Evolutionary conservation across 768 basidiomycete genomes (phyloP).

Genomic region (Sporobolomyces pararoseus): DNA sequence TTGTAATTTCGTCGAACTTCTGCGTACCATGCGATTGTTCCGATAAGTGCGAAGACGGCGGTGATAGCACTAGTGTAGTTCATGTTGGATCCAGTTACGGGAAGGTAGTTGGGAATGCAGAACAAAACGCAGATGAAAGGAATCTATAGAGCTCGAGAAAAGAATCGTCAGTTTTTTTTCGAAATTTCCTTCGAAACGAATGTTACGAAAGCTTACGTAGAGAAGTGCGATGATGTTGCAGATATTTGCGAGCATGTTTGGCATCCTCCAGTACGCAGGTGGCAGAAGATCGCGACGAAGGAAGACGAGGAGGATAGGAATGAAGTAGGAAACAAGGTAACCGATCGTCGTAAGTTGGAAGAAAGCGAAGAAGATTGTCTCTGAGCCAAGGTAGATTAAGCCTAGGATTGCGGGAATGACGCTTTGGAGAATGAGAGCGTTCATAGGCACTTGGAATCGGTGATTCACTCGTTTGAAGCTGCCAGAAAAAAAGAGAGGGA

Average conservation of each 20-base stretch:
- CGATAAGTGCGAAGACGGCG: constrained; percentile 12
- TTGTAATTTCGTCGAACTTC: constrained; percentile 19
- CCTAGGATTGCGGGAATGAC: constrained; percentile 21
- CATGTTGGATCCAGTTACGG: constrained; percentile 1
- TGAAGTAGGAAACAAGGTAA: constrained; percentile 21
- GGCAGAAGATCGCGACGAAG: constrained; percentile 29
- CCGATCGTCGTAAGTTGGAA: constrained; percentile 24
- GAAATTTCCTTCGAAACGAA: too few species aligned
- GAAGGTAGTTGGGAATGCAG: constrained; percentile 26
- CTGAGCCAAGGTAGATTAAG: constrained; percentile 27
- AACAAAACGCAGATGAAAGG: constrained; percentile 32
- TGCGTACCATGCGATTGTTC: constrained; percentile 22
- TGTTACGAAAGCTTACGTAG: constrained; percentile 28
- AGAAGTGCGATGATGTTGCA: constrained; percentile 10
- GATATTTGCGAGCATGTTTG: constrained; percentile 2
- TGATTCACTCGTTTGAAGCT: constrained; percentile 17
- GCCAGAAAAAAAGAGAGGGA: not conserved
- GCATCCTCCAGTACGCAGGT: constrained; percentile 19
- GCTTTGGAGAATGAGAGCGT: constrained; percentile 13
- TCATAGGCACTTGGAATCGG: constrained; percentile 12
- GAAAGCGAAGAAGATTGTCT: constrained; percentile 25
- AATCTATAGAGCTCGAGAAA: not conserved
- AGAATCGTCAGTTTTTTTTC: not conserved
- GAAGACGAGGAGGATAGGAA: constrained; percentile 34
- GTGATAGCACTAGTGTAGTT: constrained; percentile 21